Conservation (phyloP, 345 rosid genomes). For the rapeseed (Brassica napus) region Da-Ae NC_063448.1:16973501-16974000, state of each 20-base stretch:
- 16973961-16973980: slow-evolving; percentile 39
- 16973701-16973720: slow-evolving; percentile 54
- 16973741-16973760: slow-evolving; percentile 55
- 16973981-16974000: slow-evolving; percentile 14
- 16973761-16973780: slow-evolving; percentile 46
- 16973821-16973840: slow-evolving; percentile 16
- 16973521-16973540: slow-evolving; percentile 6
- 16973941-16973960: slow-evolving; percentile 33
- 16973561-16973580: background rate
- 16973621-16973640: slow-evolving; percentile 98
- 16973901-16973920: slow-evolving; percentile 46
- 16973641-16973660: slow-evolving; percentile 94
- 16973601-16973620: slow-evolving; percentile 92
- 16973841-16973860: slow-evolving; percentile 35
- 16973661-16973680: slow-evolving; percentile 85
- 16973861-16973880: slow-evolving; percentile 34
- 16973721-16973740: slow-evolving; percentile 60
- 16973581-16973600: slow-evolving; percentile 46
- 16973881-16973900: slow-evolving; percentile 29
- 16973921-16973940: slow-evolving; percentile 35
- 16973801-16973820: slow-evolving; percentile 25
- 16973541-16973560: background rate
- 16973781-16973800: slow-evolving; percentile 32
- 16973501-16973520: background rate
- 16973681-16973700: slow-evolving; percentile 98